Conservation (phyloP, 768 basidiomycete genomes). For the Sporobolomyces phaffii region DNA sequence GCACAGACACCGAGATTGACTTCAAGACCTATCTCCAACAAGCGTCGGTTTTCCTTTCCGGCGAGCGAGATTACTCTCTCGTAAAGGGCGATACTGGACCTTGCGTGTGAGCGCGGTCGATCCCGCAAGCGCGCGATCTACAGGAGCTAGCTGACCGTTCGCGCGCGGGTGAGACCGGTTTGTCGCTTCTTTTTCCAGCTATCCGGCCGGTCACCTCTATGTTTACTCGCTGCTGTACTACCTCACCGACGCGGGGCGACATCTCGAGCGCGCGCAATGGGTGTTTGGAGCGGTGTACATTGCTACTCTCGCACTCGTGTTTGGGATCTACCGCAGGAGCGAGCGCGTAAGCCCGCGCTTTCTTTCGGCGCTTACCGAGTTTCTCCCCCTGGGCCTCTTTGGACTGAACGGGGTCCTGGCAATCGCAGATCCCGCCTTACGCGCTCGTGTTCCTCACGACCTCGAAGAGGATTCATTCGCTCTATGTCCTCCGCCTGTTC, state of each 20-base stretch:
- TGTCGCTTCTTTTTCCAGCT: constrained; percentile 53
- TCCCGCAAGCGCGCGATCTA: neutral
- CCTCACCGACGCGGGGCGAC: constrained; percentile 57
- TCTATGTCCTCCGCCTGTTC: constrained; percentile 84
- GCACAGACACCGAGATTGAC: constrained; percentile 92
- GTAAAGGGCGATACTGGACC: constrained; percentile 88
- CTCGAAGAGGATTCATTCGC: constrained; percentile 90
- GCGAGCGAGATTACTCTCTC: constrained; percentile 71
- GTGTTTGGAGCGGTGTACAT: constrained; percentile 73
- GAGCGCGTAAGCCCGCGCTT: constrained; percentile 49
- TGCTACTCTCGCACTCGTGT: constrained; percentile 58
- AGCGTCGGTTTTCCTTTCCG: constrained; percentile 66
- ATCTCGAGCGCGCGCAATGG: constrained; percentile 62
- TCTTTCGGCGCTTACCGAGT: constrained; percentile 44
- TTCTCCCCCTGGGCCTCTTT: too few species aligned
- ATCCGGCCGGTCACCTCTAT: constrained; percentile 87
- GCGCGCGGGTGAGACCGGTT: neutral
- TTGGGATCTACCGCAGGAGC: constrained; percentile 59
- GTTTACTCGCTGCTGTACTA: constrained; percentile 67
- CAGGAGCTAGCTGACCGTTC: neutral
- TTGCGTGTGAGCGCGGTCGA: constrained; percentile 63
- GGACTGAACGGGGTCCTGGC: too few species aligned
- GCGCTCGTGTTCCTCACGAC: constrained; percentile 58
- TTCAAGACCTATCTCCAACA: constrained; percentile 95
- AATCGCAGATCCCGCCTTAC: constrained; percentile 40